Base-by-base conservation (phyloP, 164 flowering plant species). In the Nymphaea colorata region DNA sequence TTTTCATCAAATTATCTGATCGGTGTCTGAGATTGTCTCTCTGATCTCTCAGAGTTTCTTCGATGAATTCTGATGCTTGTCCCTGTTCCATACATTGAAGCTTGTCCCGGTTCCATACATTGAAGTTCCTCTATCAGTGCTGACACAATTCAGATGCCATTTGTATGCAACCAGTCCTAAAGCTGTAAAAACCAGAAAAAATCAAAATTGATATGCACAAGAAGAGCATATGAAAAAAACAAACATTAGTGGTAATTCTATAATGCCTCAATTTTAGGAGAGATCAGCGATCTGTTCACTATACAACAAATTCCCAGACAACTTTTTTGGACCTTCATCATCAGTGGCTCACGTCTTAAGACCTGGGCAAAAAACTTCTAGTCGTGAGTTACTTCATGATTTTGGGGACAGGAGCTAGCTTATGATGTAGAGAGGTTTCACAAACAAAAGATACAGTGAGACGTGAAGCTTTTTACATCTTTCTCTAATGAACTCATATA, bases 61-160 rank as follows among this genome's bases (percentile, higher is more conserved):
- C 82, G 69, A 91, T 78, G 66, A 67, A 55, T 59, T 76, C 78
- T 36, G 89, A 70, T 64, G 79, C 51, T 65, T 75, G 77, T 61
- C 81, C 86, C 51, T 69, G 83, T 71, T 88, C 82, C 70, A 76
- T 42, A n/a, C n/a, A n/a, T n/a, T n/a, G n/a, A n/a, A n/a, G n/a
- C n/a, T n/a, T n/a, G n/a, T n/a, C n/a, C n/a, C n/a, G n/a, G n/a
- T n/a, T n/a, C n/a, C n/a, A n/a, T n/a, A 67, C 73, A 71, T 44
- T 83, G 78, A 66, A 84, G 75, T 71, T 87, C 88, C 82, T 83
- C 86, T 70, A 84, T 66, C 84, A 86, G 43, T 72, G 77, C 90
- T 89, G 86, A 69, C 61, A 76, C 16, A 73, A 66, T 66, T 47
- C 8, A 51, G 57, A 51, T 51, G 57, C 57, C 57, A 51, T 51